These are phyloP conservation scores for Beauveria sp. DNA, from an alignment of 2,329 filamentous ascomycete genomes.

Conservation along the genomic window DNA sequence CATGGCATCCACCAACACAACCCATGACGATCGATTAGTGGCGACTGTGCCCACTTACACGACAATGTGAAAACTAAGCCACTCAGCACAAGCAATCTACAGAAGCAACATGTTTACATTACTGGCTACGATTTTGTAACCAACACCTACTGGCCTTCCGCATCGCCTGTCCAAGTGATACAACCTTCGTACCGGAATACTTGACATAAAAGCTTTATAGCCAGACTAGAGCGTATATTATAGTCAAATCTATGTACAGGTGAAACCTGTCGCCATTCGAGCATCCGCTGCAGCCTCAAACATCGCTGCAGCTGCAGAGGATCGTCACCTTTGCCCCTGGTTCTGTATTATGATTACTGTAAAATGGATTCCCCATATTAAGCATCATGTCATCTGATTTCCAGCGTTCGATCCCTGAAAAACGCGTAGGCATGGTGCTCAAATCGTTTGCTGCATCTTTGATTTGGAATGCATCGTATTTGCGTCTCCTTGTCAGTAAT, in stretches of 20 bases:
- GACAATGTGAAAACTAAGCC: no score
- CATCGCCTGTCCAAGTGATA: no score
- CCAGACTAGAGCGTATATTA: constrained; percentile 11
- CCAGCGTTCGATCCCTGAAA: not conserved
- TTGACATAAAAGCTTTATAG: not conserved
- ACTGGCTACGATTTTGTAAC: no score
- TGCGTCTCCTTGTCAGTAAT: not conserved
- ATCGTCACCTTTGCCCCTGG: not conserved
- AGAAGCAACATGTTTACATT: no score
- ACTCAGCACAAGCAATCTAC: no score
- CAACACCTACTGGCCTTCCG: no score
- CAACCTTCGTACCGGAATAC: not conserved
- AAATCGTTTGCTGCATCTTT: not conserved
- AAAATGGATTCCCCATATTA: not conserved
- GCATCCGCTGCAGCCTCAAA: not conserved
- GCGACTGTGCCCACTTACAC: no score
- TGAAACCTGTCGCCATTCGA: not conserved
- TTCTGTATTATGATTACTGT: not conserved
- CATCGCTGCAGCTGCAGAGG: not conserved
- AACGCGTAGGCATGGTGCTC: not conserved
- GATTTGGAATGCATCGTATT: not conserved
- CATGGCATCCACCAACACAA: no score
- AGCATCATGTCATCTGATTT: not conserved
- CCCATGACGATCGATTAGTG: no score
- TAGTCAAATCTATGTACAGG: constrained; percentile 11